A percentile compares a stretch with the other conserved stretches of the same genome.
Conservation (phyloP, 2,329 filamentous ascomycete species). For the Exophiala oligosperma region DNA sequence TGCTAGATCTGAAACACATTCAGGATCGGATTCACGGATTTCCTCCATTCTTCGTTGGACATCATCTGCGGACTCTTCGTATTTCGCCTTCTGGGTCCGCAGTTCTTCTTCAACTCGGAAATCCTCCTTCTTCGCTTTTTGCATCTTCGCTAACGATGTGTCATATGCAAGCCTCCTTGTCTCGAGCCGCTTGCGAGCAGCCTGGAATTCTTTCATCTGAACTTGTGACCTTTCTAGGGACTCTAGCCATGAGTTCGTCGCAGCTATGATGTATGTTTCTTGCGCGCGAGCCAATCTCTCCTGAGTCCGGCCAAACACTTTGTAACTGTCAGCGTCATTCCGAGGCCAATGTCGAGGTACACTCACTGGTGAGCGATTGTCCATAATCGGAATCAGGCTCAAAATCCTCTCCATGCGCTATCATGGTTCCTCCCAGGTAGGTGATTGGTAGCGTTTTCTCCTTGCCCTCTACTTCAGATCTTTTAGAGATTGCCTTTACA, state of each 20-base stretch:
- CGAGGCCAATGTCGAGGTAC: too few relatives aligned
- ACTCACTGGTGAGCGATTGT: constrained; percentile 72
- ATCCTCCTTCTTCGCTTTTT: constrained; percentile 91
- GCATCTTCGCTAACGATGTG: constrained; percentile 82
- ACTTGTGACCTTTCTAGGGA: constrained; percentile 84
- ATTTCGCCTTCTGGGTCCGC: constrained; percentile 87
- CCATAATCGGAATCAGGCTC: constrained; percentile 89
- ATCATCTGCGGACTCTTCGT: constrained; percentile 92
- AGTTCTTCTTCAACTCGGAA: constrained; percentile 92
- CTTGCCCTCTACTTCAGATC: constrained; percentile 80
- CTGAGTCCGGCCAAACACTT: constrained; percentile 79
- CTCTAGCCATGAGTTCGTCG: constrained; percentile 83
- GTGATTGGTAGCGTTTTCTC: constrained; percentile 81
- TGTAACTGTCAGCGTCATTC: constrained; percentile 8
- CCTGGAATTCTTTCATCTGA: constrained; percentile 98
- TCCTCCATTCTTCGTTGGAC: constrained; percentile 92
- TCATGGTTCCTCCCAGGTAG: constrained; percentile 81
- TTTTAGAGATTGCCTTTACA: constrained; percentile 82
- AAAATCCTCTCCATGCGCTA: constrained; percentile 87
- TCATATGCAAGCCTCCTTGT: constrained; percentile 86
- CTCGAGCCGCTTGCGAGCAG: constrained; percentile 91
- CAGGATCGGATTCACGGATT: constrained; percentile 86
- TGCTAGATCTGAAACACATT: constrained; percentile 76
- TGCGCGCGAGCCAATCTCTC: constrained; percentile 84
- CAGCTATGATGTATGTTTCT: constrained; percentile 75